These are phyloP conservation scores for Sutorius australiensis DNA, from an alignment of 768 basidiomycete genomes.

Conservation along the genomic window DNA sequence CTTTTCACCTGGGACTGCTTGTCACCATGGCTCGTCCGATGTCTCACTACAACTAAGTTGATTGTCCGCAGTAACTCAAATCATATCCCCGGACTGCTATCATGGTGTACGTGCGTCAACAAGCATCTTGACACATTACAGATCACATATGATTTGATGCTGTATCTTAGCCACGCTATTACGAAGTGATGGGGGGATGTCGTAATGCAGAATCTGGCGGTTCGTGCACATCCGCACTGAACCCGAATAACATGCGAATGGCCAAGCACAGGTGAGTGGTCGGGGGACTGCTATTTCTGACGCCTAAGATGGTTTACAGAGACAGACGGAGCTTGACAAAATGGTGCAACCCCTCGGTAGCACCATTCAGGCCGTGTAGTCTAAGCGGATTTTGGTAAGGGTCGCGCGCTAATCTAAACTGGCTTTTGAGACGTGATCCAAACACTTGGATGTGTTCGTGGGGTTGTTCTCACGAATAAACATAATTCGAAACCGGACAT, in stretches of 20 bases:
- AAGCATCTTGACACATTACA: too few species aligned
- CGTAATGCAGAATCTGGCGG: too few species aligned
- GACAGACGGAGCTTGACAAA: not conserved
- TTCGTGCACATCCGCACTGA: not conserved
- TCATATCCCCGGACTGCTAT: not conserved
- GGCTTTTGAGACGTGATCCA: not conserved
- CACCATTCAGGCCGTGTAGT: not conserved
- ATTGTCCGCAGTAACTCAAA: too few species aligned
- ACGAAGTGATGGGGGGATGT: too few species aligned
- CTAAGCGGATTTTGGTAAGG: not conserved
- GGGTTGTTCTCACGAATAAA: not conserved
- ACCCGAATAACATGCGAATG: not conserved
- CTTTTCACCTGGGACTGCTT: not conserved
- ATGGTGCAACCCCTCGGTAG: not conserved
- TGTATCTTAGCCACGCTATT: too few species aligned
- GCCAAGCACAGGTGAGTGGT: not conserved
- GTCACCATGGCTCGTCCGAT: not conserved
- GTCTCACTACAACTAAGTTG: not conserved
- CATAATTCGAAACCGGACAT: not conserved
- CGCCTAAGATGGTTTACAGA: not conserved
- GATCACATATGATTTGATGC: too few species aligned
- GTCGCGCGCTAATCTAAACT: not conserved
- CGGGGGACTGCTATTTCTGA: not conserved
- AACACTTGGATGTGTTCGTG: not conserved
- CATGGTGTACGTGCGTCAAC: not conserved